Evolutionary conservation across 805 yeast genomes (phyloP), one percentile per base, ranked within the genome.

Genomic region (Starmerella khaoyaiensis): DNA sequence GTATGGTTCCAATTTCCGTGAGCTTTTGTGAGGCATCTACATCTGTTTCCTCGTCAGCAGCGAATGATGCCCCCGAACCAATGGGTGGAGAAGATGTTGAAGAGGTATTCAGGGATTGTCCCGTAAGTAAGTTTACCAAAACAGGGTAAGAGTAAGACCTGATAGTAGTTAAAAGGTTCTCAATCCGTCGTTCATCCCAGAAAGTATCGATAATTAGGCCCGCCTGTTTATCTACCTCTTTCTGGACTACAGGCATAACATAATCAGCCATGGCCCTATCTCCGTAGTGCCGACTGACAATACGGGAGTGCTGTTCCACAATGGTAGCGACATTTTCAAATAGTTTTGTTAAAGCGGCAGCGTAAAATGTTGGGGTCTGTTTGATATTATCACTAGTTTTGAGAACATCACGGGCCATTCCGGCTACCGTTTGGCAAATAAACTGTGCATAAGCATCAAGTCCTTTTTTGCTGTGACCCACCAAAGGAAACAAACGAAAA

Each of bases 191-290:
- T 21, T 72, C 68, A 48, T 86, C 96, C 61, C 76, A 71, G 51
- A 81, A 82, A 0, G 90, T 80, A 56, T 87, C 97, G 37, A 80
- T 65, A 4, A 90, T 79, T 30, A 90, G 63, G 1, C 93, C 93
- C 19, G 87, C 77, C 53, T 90, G 98, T n/a, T 86, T 66, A 53
- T 90, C 98, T 21, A 90, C 76, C 53, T 90, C 98, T 34, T 71
- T 64, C 58, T 87, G 94, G 22, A 90, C 76, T 34, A 71, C 71
- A 15, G 69, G 72, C 48, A 86, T 67, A 8, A 87, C 84, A 4
- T 11, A 15, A 23, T 67, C 67, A 3, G 68, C 60, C 65, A 86
- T 74, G 18, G 59, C 53, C 5, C 54, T 56, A 2, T 61, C 60
- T 15, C 87, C 93, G 53, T 90, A 90, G 53, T 76, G 78, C 33